Evolutionary conservation across 352 stramenopile species (phyloP), one percentile per base, ranked within the genome.

Genomic region (Globisporangium okanoganense): DNA sequence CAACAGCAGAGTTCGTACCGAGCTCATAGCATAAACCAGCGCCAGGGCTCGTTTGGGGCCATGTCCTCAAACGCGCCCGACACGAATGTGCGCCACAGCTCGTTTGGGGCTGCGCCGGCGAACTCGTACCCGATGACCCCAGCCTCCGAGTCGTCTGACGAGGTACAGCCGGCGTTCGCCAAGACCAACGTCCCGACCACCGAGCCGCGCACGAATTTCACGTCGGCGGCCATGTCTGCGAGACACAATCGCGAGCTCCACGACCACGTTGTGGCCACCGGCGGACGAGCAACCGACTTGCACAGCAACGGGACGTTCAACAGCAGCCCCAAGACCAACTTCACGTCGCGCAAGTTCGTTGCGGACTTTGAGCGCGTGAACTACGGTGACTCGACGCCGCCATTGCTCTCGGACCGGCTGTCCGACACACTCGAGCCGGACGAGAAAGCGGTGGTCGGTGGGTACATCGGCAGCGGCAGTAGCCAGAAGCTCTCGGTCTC

Each of bases 401-500:
- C 44, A 13, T 55, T 58, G 58, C 25, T 65, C 41, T 36, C 63
- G 47, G 62, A 68, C 18, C n/a, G 27, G 16, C 29, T 50, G 5
- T 71, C 61, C 3, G 63, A 49, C 24, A 25, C 29, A 14, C 27
- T 54, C 1, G 50, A 50, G 9, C 52, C 55, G 5, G 62, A 58
- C 3, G 56, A 56, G 18, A 64, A 58, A 12, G 33, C 27, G 0
- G 20, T n/a, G 1, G 50, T 33, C 22, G 58, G 58, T 0, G 52
- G 43, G 12, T 72, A 70, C 52, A 64, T 73, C 47, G 70, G 70
- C 43, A 65, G 56, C 20, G 69, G 72, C 61, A 85, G 71, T 35
- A 73, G 68, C 13, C 62, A 84, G 24, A 70, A 74, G 31, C 65
- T 90, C 57, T 88, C 79, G 4, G 67, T 86, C 8, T 54, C 56